Evolutionary conservation across 305 asterid species (phyloP).

Genomic region (Ajuga reptans): DNA sequence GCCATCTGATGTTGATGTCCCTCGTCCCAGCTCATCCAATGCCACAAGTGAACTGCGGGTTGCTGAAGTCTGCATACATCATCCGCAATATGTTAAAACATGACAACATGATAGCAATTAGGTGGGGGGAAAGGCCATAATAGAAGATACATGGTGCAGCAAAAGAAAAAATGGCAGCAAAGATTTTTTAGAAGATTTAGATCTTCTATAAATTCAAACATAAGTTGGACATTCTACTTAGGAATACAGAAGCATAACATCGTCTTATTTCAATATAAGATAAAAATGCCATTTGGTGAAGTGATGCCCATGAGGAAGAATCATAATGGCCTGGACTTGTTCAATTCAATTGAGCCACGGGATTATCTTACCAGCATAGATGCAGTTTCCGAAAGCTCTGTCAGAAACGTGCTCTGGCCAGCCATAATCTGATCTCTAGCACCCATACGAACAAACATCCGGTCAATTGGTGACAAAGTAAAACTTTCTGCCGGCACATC

Average conservation of each 20-base stretch:
- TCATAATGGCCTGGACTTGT: neutral
- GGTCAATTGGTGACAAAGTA: slow-evolving; percentile 66
- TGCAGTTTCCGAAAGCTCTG: slow-evolving; percentile 89
- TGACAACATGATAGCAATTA: neutral
- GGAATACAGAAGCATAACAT: neutral
- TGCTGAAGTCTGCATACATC: slow-evolving; percentile 60
- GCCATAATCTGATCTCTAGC: slow-evolving; percentile 97
- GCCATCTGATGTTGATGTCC: slow-evolving; percentile 97
- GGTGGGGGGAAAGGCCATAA: neutral
- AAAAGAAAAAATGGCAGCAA: neutral
- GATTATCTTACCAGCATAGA: slow-evolving; percentile 74
- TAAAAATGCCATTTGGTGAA: neutral
- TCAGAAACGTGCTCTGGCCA: slow-evolving; percentile 93
- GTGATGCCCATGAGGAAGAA: slow-evolving; percentile 3
- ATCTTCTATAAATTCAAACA: slow-evolving; percentile 16
- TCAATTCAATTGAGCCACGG: neutral
- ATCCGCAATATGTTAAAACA: slow-evolving; percentile 23
- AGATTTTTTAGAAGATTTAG: neutral
- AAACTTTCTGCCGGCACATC: slow-evolving; percentile 88
- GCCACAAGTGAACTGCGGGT: slow-evolving; percentile 81
- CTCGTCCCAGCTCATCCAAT: slow-evolving; percentile 95
- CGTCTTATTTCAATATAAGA: neutral
- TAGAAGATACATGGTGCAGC: neutral
- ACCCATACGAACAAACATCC: slow-evolving; percentile 95
- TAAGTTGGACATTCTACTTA: too few species aligned